Evolutionary conservation across 208 protist genomes (phyloP).

Genomic region (Crithidia fasciculata): DNA sequence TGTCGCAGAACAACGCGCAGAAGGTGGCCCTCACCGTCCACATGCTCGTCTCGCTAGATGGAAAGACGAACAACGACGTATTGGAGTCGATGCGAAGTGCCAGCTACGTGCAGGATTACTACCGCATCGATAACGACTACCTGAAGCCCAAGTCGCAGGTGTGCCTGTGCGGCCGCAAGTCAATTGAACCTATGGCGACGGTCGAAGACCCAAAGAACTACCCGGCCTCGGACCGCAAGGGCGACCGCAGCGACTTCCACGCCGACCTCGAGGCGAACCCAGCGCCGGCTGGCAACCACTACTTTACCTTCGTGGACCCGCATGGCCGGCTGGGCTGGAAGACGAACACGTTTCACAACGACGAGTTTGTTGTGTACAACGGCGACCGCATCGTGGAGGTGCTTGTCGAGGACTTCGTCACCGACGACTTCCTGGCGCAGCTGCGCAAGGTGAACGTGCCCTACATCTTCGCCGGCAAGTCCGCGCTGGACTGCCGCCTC

Average conservation of each 20-base stretch:
- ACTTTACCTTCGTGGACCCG: constrained; percentile 28
- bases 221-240: constrained; percentile 4
- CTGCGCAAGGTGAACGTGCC: constrained; percentile 27
- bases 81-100: neutral
- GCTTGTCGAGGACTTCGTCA: constrained; percentile 34
- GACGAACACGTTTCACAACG: constrained; percentile 9
- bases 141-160: constrained; percentile 18
- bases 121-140: constrained; percentile 16
- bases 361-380: constrained; percentile 33
- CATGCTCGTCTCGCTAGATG: constrained; percentile 21
- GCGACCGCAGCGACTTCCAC: constrained; percentile 26
- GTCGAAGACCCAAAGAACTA: constrained; percentile 5
- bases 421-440: constrained; percentile 32
- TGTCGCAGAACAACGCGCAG: neutral
- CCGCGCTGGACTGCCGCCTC: constrained; percentile 25
- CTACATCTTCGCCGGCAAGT: constrained; percentile 43
- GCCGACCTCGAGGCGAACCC: constrained; percentile 16
- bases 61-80: constrained; percentile 22
- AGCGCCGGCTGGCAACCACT: constrained; percentile 22
- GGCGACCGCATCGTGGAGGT: constrained; percentile 33
- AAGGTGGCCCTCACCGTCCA: constrained; percentile 24
- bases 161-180: constrained; percentile 28
- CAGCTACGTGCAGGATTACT: constrained; percentile 16
- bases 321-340: constrained; percentile 26
- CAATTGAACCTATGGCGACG: neutral